Base-by-base conservation (phyloP, 495 filamentous ascomycete genomes). In the Penicillium paradoxum region DNA sequence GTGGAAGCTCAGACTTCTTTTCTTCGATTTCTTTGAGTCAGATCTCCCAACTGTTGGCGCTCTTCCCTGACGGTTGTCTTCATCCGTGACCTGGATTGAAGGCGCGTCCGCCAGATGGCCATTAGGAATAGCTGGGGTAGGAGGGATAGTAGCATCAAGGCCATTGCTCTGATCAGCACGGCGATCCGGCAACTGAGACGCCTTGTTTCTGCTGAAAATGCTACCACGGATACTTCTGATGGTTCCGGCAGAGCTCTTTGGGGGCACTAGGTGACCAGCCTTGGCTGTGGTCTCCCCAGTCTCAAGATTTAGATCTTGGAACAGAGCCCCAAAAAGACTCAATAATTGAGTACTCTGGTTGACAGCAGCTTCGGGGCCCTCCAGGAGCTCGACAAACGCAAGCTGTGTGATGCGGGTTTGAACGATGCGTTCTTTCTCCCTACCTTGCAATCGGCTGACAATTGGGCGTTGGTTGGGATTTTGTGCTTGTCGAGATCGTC, bases 401-500 rank as follows among this genome's bases (percentile, higher is more conserved):
- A 98, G 76, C 58, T 96, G 90, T 7, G 91, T 96, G 82, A 98
- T 96, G 62, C 92, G 95, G 27, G 96, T 80, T 66, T 97, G 87
- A 19, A 98, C 67, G 22, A 97, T 86, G 17, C 79, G 76, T 60
- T 89, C 87, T 59, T 87, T 92, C 61, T 96, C 90, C 33, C 82
- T 82, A 50, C 80, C 78, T 44, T 85, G 82, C 76, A 96, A 83
- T 49, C 84, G 81, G 53, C 87, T 83, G 9, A 91, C 80, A 18
- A 88, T 59, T 6, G 81, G 83, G 40, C 69, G 73, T 49, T 64
- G 64, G 37, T 74, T 74, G 22, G 69, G 58, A 43, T 62, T 63
- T 11, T 59, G 59, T 3, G 67, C 58, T 18, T 71, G 58, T 45
- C 67, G 66, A 17, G 58, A 60, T n/a, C 62, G 60, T 49, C 62